These are phyloP conservation scores for Durotheca rogersii DNA, from an alignment of 495 filamentous ascomycete species.

Conservation along the genomic window DNA sequence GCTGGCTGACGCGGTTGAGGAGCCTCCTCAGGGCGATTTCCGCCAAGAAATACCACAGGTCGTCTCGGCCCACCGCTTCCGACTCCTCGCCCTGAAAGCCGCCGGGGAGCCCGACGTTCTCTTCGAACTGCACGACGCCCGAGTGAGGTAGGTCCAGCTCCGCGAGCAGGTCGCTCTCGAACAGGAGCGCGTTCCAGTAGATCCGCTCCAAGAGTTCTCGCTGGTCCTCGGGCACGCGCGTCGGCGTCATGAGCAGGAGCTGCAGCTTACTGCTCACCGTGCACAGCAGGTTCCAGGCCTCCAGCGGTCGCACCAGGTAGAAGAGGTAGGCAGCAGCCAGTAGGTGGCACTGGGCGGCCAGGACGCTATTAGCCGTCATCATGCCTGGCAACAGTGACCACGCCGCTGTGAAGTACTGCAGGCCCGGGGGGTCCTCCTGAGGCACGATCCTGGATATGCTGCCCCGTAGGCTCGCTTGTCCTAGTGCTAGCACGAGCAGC, in stretches of 20 bases:
- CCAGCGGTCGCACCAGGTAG: slow-evolving; percentile 75
- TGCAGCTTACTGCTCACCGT: slow-evolving; percentile 80
- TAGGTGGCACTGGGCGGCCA: slow-evolving; percentile 76
- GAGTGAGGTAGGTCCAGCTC: slow-evolving; percentile 81
- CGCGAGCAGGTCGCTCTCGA: slow-evolving; percentile 78
- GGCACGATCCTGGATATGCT: slow-evolving; percentile 71
- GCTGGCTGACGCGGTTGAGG: slow-evolving; percentile 75
- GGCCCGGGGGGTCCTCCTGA: slow-evolving; percentile 72
- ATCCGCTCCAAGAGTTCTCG: slow-evolving; percentile 72
- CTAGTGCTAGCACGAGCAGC: slow-evolving; percentile 75
- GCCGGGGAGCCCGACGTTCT: slow-evolving; percentile 73
- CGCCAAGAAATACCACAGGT: slow-evolving; percentile 81
- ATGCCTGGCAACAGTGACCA: slow-evolving; percentile 74
- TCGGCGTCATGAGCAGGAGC: slow-evolving; percentile 68
- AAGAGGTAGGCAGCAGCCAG: slow-evolving; percentile 78
- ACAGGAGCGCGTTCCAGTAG: slow-evolving; percentile 81
- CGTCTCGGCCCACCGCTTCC: slow-evolving; percentile 65
- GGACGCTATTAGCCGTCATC: slow-evolving; percentile 75
- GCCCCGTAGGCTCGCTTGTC: slow-evolving; percentile 66
- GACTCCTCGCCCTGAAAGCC: slow-evolving; percentile 72
- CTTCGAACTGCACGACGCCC: slow-evolving; percentile 77
- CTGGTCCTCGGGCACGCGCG: slow-evolving; percentile 64
- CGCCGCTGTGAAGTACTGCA: slow-evolving; percentile 76
- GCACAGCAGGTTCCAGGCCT: slow-evolving; percentile 78
- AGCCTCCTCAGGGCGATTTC: slow-evolving; percentile 77